A percentile compares a stretch with the other conserved stretches of the same genome.
Evolutionary conservation across 108 stramenopile species (phyloP).

Genomic region (Pseudonitzschia delicatissima): DNA sequence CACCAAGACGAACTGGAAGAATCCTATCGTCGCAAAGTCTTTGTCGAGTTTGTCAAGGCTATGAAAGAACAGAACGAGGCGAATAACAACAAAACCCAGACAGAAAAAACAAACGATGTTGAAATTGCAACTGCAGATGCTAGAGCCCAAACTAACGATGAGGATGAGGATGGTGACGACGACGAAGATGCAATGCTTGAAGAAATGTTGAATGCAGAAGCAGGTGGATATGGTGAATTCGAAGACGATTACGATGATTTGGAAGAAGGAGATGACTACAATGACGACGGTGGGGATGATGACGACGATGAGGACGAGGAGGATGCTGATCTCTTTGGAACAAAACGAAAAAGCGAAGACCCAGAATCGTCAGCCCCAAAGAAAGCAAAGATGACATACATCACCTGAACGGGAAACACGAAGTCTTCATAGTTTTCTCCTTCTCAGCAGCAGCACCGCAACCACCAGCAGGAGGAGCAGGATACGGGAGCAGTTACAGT

Average conservation of each 20-base stretch:
- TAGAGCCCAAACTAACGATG: conserved; percentile 2
- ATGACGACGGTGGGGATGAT: conserved; percentile 21
- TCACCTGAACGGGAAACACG: too few species aligned
- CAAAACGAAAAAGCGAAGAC: not conserved
- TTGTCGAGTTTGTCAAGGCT: conserved; percentile 71
- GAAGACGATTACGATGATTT: conserved; percentile 57
- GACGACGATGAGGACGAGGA: conserved; percentile 30
- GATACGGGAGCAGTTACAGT: too few species aligned
- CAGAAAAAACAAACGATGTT: conserved; percentile 8
- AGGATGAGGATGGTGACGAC: conserved; percentile 45
- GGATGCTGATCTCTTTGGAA: conserved; percentile 21
- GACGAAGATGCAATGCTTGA: conserved; percentile 71
- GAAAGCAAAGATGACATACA: not conserved
- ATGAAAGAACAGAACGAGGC: conserved; percentile 51
- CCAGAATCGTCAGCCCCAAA: not conserved
- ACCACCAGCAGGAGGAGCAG: too few species aligned
- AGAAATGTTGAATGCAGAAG: conserved; percentile 63
- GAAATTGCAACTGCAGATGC: not conserved
- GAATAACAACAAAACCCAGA: not conserved
- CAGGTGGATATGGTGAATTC: conserved; percentile 53
- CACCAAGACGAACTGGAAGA: conserved; percentile 52
- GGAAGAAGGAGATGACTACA: conserved; percentile 18
- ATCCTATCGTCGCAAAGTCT: conserved; percentile 64
- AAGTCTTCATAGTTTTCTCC: too few species aligned
- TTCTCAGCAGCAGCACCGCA: too few species aligned